Evolutionary conservation across 768 basidiomycete species (phyloP), one percentile per base, ranked within the genome.

Genomic region (Mycena alexandri): DNA sequence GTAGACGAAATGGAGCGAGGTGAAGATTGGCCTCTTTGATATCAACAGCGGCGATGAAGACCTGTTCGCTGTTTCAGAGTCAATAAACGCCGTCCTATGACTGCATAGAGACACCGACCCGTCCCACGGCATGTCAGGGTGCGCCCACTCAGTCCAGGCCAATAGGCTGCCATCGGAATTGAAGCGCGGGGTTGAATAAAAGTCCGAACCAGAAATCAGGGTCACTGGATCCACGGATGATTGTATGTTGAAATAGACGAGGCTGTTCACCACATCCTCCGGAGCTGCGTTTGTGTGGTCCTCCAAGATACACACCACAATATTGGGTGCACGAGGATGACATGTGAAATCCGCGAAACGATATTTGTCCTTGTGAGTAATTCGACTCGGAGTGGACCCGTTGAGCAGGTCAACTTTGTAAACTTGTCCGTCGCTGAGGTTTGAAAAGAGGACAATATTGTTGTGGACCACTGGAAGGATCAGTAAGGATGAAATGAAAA

Each of bases 341-440:
- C 84, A 76, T 1, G 78, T 72, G 71, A 90, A 84, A 66, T 87
- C 79, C 55, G 85, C 87, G 65, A 81, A 89, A 42, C 89, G 83
- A 61, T 76, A 72, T 24, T 78, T 77, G 3, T 74, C 61, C 63
- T 79, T 82, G 44, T 76, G 82, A 11, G 61, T 57, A 3, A 66
- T 25, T 19, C 10, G 36, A 25, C 4, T 56, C 17, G 2, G 52
- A 61, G 48, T 52, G 69, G 25, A 67, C 58, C 54, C 60, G 69
- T 0, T 69, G 78, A 24, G 47, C 70, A 48, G 48, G 66, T 63
- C 73, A 2, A 80, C 61, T 21, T 71, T 68, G 68, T 87, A 89
- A 0, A 88, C 78, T 17, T 83, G 75, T 4, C 80, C 80, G 70
- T 86, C 84, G 14, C 54, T 53, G 42, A 78, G 72, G 71, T 86